These are phyloP conservation scores for Pichia sp. DNA, from an alignment of 1,139 yeast genomes.

Conservation along the genomic window DNA sequence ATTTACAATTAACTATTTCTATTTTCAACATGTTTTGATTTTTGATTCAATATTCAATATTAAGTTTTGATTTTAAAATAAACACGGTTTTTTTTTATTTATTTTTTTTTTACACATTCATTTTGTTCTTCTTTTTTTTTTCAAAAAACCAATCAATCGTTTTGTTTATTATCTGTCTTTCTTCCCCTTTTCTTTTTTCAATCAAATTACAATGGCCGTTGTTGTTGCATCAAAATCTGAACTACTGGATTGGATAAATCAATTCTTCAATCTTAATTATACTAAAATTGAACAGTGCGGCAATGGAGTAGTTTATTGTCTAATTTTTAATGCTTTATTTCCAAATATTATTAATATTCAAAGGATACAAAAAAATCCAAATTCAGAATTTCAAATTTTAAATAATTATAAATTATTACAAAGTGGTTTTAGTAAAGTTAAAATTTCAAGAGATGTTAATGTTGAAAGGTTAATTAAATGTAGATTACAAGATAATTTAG, in stretches of 20 bases:
- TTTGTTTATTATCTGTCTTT: neutral
- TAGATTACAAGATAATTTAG: constrained; percentile 87
- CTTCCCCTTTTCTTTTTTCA: neutral
- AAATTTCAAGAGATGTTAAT: constrained; percentile 68
- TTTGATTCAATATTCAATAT: too few species aligned
- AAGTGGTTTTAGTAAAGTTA: constrained; percentile 62
- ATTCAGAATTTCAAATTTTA: constrained; percentile 67
- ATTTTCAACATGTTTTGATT: too few species aligned
- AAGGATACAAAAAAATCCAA: constrained; percentile 64
- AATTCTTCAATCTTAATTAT: constrained; percentile 56
- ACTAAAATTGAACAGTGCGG: constrained; percentile 91
- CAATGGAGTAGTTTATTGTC: constrained; percentile 91
- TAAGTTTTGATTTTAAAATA: too few species aligned
- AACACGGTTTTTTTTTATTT: too few species aligned
- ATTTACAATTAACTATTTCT: too few species aligned
- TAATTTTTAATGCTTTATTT: constrained; percentile 76
- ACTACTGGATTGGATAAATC: constrained; percentile 78
- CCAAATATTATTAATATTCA: constrained; percentile 68
- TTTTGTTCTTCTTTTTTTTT: too few species aligned
- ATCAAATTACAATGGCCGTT: constrained; percentile 5
- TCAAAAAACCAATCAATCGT: too few species aligned
- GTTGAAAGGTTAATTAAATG: constrained; percentile 82
- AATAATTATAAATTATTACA: constrained; percentile 83
- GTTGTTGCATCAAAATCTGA: constrained; percentile 58
- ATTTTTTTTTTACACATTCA: too few species aligned